A percentile compares a stretch with the other conserved stretches of the same genome.
phyloP scores from a whole-genome alignment of 2,329 filamentous ascomycete genomes.

The Sporothrix dimorphospora region DNA sequence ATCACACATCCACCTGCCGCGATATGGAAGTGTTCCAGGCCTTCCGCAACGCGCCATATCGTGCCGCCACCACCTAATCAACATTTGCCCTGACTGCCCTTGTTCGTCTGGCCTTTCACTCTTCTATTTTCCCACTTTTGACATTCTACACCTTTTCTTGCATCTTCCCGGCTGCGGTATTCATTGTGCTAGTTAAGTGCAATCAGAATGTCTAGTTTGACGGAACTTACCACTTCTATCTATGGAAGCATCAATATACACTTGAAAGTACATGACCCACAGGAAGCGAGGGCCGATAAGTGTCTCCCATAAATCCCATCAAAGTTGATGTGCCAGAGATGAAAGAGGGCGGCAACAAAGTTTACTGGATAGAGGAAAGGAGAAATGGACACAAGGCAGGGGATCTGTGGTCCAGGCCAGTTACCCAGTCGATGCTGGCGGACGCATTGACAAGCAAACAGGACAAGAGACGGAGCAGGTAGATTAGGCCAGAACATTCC shows the following conservation, averaged over 20 bases:
- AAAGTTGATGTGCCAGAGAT: background rate
- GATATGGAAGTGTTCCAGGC: slow-evolving; percentile 26
- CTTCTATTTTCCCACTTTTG: background rate
- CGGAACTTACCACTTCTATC: slow-evolving; percentile 27
- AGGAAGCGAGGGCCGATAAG: slow-evolving; percentile 21
- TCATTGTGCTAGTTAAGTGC: background rate
- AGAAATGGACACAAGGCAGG: background rate
- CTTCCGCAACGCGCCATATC: slow-evolving; percentile 23
- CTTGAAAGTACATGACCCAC: slow-evolving; percentile 19
- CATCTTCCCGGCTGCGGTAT: background rate
- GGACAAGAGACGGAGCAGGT: background rate
- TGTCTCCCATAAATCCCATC: background rate
- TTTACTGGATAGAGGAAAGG: background rate
- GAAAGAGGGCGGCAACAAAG: background rate
- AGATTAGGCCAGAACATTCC: background rate
- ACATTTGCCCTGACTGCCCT: background rate
- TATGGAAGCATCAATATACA: slow-evolving; percentile 30
- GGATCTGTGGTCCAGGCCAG: background rate
- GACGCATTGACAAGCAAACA: slow-evolving; percentile 9
- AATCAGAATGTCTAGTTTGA: background rate
- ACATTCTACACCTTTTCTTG: background rate
- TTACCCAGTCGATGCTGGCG: background rate
- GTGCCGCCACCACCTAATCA: slow-evolving; percentile 20
- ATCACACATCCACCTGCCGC: background rate
- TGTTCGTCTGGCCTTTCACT: background rate